phyloP scores from a whole-genome alignment of 768 basidiomycete species.

The Hygrophoropsis aurantiaca region DNA sequence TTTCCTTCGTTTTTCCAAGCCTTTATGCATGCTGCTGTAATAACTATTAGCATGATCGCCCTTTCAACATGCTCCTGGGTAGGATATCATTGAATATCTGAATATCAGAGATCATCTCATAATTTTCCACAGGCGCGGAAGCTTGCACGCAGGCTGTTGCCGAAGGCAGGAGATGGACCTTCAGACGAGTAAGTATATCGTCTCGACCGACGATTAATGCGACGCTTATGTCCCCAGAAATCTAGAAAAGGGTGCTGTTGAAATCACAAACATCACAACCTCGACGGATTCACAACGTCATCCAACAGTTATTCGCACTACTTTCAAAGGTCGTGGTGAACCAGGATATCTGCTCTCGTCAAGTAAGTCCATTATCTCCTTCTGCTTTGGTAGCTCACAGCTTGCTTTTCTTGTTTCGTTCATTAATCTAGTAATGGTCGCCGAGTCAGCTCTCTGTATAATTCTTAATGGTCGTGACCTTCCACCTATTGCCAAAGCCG shows the following conservation, averaged over 20 bases:
- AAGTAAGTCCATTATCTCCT: slow-evolving; percentile 33
- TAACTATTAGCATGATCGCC: slow-evolving; percentile 17
- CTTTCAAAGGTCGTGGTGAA: slow-evolving; percentile 68
- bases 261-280: slow-evolving; percentile 69
- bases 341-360: slow-evolving; percentile 69
- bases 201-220: not conserved
- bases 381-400: slow-evolving; percentile 8
- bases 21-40: slow-evolving; percentile 37
- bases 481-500: slow-evolving; percentile 55
- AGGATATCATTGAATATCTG: not conserved
- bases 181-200: slow-evolving; percentile 52
- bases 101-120: slow-evolving; percentile 1
- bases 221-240: slow-evolving; percentile 34
- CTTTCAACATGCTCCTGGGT: slow-evolving; percentile 31
- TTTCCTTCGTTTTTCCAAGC: slow-evolving; percentile 41
- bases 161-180: slow-evolving; percentile 62
- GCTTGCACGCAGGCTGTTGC: slow-evolving; percentile 49
- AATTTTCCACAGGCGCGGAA: slow-evolving; percentile 47
- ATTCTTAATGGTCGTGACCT: slow-evolving; percentile 56
- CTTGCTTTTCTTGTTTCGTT: slow-evolving; percentile 2
- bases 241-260: slow-evolving; percentile 59
- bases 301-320: slow-evolving; percentile 48
- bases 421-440: slow-evolving; percentile 60
- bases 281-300: slow-evolving; percentile 44
- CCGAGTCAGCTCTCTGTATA: slow-evolving; percentile 75